Base-by-base conservation (phyloP, 257 asterid species). In the Solanum lycopersicoides region DNA sequence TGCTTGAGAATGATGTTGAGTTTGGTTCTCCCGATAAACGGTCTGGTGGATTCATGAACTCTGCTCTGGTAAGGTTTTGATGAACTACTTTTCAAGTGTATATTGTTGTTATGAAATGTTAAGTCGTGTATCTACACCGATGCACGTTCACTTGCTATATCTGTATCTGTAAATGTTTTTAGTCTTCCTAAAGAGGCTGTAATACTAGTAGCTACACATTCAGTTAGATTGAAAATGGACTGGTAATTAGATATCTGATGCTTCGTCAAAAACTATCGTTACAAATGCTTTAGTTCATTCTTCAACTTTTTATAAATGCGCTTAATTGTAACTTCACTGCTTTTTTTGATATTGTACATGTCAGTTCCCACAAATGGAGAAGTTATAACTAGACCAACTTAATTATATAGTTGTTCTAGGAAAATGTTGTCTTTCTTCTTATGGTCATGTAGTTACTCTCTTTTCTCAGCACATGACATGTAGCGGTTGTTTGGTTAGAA, bases 1-100 rank as follows among this genome's bases (percentile, higher is more conserved):
- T 97, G 99, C 89, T 96, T 28, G 99, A 96, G 91, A 95, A 97
- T 90, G 93, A 93, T 89, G 99, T 97, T 73, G 97, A 95, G 93
- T 97, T 96, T 91, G 98, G 99, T 65, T 97, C 98, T 28, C 99
- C 98, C 2, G 98, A 97, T 91, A 97, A 96, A 94, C 93, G 98
- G 92, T 94, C 99, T 63, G 99, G 99, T 41, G 99, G 99, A 60
- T 93, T 97, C 93, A 86, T 97, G 93, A 95, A 95, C 87, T 94
- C 99, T 83, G 99, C 98, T 44, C 88, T 96, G 99, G 99, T 96
- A 92, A 94, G 98, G 89, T 90, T 86, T 73, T 60, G 88, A 50
- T 82, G 89, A 83, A 88, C 60, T 8, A 35, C 11, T 50, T 39
- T 44, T n/a, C 83, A 10, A 25, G 37, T 44, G n/a, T 23, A 28